Percentiles rank a stretch among this genome's conserved stretches.
Conservation (phyloP, 352 stramenopile genomes). For the Globisporangium lucens region DNA sequence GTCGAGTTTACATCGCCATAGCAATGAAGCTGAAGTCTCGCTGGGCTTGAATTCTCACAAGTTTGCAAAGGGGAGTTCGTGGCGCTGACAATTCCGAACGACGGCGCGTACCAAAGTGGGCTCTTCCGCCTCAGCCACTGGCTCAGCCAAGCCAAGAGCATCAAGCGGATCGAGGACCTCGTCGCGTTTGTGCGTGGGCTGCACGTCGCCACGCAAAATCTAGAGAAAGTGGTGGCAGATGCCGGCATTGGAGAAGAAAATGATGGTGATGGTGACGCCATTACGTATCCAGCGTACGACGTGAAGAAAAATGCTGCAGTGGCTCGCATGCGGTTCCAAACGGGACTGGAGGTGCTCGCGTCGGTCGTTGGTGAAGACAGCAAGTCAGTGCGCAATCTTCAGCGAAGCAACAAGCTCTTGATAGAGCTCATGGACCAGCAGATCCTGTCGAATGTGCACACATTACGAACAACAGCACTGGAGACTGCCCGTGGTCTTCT, state of each 20-base stretch:
- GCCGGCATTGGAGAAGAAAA: background rate
- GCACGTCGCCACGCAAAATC: slow-evolving; percentile 19
- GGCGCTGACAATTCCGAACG: slow-evolving; percentile 41
- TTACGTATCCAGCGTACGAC: slow-evolving; percentile 52
- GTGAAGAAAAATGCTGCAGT: slow-evolving; percentile 50
- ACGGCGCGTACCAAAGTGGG: slow-evolving; percentile 45
- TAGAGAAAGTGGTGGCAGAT: slow-evolving; percentile 9
- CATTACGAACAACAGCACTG: slow-evolving; percentile 11
- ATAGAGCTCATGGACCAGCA: slow-evolving; percentile 17
- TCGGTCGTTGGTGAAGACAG: background rate
- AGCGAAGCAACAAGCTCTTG: background rate
- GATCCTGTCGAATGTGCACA: slow-evolving; percentile 14
- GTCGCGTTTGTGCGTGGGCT: slow-evolving; percentile 34
- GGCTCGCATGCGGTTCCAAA: slow-evolving; percentile 40
- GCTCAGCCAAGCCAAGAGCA: slow-evolving; percentile 26
- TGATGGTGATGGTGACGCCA: background rate
- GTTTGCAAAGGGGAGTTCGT: slow-evolving; percentile 41
- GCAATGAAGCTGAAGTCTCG: background rate
- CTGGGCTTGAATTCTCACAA: background rate
- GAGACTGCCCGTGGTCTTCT: slow-evolving; percentile 18
- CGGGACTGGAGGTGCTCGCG: slow-evolving; percentile 19
- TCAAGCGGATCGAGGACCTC: slow-evolving; percentile 26
- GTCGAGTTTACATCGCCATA: background rate
- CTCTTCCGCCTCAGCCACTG: slow-evolving; percentile 42
- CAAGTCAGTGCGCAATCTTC: background rate